phyloP scores from a whole-genome alignment of 495 filamentous ascomycete genomes.

The Venustampulla echinocandica region DNA sequence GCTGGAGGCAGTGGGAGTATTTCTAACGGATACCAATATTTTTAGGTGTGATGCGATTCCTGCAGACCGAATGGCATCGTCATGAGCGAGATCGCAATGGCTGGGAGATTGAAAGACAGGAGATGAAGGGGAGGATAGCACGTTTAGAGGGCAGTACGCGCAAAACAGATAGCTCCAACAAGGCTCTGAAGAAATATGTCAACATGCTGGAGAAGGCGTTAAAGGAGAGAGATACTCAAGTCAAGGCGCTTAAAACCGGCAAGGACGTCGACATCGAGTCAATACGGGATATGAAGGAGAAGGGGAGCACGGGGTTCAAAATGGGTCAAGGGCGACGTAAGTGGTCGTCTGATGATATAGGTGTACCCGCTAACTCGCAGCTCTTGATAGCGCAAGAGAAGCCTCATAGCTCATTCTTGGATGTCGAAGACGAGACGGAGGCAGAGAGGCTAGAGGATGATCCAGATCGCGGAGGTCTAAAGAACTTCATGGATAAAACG shows the following conservation, averaged over 20 bases:
- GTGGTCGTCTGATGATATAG: slow-evolving; percentile 7
- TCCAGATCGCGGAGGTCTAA: slow-evolving; percentile 45
- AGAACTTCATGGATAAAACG: slow-evolving; percentile 54
- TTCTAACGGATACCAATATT: too few species aligned
- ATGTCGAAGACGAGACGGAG: slow-evolving; percentile 27
- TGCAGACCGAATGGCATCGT: slow-evolving; percentile 98
- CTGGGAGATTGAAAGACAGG: slow-evolving; percentile 97
- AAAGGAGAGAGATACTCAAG: slow-evolving; percentile 47
- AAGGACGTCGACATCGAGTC: slow-evolving; percentile 12
- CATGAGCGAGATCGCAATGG: slow-evolving; percentile 96
- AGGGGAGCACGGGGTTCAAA: slow-evolving; percentile 20
- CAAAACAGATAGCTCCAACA: slow-evolving; percentile 76
- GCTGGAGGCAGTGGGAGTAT: slow-evolving; percentile 7
- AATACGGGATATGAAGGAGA: slow-evolving; percentile 38
- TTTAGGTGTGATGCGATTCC: slow-evolving; percentile 95
- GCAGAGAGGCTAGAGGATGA: slow-evolving; percentile 38
- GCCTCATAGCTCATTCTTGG: slow-evolving; percentile 32
- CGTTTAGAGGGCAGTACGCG: slow-evolving; percentile 82
- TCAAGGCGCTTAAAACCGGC: slow-evolving; percentile 36
- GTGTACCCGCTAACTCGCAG: too few species aligned
- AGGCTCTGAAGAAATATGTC: slow-evolving; percentile 81
- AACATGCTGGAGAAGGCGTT: slow-evolving; percentile 83
- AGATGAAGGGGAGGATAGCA: slow-evolving; percentile 99
- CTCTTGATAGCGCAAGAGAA: slow-evolving; percentile 27
- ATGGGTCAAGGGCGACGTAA: slow-evolving; percentile 13